Percentiles rank a stretch among this genome's conserved stretches.
These are phyloP conservation scores for Naganishia friedmannii DNA, from an alignment of 768 basidiomycete genomes.

Conservation along the genomic window DNA sequence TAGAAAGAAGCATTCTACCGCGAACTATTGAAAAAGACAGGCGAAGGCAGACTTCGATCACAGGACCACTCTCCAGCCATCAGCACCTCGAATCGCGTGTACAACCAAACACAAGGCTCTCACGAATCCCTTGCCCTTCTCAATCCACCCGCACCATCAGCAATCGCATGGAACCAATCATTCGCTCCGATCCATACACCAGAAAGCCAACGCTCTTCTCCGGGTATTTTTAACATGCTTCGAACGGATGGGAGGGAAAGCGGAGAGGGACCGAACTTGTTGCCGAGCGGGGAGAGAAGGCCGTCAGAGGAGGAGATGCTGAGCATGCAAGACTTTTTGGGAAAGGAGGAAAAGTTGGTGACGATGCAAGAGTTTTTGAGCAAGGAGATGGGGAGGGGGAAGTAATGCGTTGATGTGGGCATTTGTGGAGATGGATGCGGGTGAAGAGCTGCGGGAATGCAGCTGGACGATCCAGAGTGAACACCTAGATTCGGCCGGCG, in stretches of 20 bases:
- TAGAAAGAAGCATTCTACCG: constrained; percentile 23
- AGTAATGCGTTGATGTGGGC: background rate
- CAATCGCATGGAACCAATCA: background rate
- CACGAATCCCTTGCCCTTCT: background rate
- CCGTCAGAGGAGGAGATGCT: background rate
- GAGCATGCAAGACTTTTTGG: background rate
- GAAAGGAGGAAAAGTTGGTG: background rate
- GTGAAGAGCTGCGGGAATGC: no score
- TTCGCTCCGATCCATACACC: constrained; percentile 6
- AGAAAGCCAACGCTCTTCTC: constrained; percentile 4
- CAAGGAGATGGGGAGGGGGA: constrained; percentile 5
- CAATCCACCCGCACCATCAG: background rate
- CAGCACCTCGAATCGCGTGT: background rate
- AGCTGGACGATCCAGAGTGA: no score
- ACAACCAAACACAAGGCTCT: constrained; percentile 3
- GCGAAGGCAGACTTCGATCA: background rate
- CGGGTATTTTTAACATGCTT: background rate
- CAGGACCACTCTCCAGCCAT: background rate
- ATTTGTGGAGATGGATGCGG: no score
- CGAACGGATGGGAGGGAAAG: background rate
- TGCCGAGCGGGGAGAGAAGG: background rate
- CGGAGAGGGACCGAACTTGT: background rate
- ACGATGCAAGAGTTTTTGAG: constrained; percentile 19
- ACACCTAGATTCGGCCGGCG: no score
- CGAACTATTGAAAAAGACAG: constrained; percentile 13